Conservation (phyloP, 257 asterid species). For the Asclepias syriaca region DNA sequence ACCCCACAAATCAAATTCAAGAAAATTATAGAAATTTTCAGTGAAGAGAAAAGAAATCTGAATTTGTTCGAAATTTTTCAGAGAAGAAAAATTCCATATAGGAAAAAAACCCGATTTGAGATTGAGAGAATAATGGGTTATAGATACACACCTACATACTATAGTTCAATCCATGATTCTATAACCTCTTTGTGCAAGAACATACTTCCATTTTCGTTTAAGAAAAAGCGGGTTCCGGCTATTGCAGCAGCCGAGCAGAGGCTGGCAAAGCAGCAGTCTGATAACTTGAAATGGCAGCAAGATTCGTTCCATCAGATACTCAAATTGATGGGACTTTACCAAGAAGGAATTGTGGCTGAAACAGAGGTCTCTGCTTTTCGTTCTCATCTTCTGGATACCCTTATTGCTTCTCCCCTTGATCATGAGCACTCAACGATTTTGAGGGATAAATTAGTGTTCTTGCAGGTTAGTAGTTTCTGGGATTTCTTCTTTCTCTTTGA, state of each 20-base stretch:
- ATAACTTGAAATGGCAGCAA: conserved; percentile 93
- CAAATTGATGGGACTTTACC: conserved; percentile 72
- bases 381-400: conserved; percentile 62
- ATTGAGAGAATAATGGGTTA: conserved; percentile 40
- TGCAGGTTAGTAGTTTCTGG: conserved; percentile 51
- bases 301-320: conserved; percentile 89
- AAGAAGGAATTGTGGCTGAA: conserved; percentile 72
- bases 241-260: conserved; percentile 90
- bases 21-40: background rate
- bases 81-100: background rate
- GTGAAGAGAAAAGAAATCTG: background rate
- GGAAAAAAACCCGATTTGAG: background rate
- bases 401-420: conserved; percentile 61
- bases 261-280: conserved; percentile 77
- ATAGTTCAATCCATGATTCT: conserved; percentile 79
- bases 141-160: conserved; percentile 77
- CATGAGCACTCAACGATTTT: conserved; percentile 60
- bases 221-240: conserved; percentile 75
- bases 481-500: background rate
- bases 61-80: background rate
- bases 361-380: conserved; percentile 78
- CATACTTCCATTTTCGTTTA: conserved; percentile 80
- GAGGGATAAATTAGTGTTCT: conserved; percentile 81
- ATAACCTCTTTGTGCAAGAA: conserved; percentile 81
- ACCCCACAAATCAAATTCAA: conserved; percentile 15